Conservation (phyloP, 805 yeast species). For the Vanderwaltozyma verrucispora region DNA sequence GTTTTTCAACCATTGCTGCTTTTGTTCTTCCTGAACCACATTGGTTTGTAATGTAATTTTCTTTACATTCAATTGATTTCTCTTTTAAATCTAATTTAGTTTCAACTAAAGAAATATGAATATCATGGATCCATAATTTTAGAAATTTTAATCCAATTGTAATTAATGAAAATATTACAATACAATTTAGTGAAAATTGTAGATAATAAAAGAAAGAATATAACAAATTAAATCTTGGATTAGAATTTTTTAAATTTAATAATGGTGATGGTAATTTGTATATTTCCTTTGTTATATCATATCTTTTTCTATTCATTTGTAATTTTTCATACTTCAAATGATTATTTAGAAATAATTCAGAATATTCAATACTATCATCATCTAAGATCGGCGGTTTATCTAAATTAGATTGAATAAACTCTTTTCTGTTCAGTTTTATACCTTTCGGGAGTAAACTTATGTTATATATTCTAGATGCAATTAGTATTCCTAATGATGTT, state of each 20-base stretch:
- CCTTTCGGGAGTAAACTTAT: constrained; percentile 5
- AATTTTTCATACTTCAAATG: neutral
- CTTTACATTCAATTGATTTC: constrained; percentile 45
- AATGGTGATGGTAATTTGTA: constrained; percentile 1
- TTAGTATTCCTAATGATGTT: constrained; percentile 19
- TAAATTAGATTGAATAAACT: constrained; percentile 1
- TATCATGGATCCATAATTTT: neutral
- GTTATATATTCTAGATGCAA: constrained; percentile 17
- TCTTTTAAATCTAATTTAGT: constrained; percentile 33
- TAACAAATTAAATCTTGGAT: constrained; percentile 1
- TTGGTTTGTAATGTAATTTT: constrained; percentile 42
- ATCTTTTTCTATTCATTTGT: neutral
- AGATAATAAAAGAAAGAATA: neutral
- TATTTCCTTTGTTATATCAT: constrained; percentile 1
- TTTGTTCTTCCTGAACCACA: constrained; percentile 43
- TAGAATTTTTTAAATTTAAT: neutral
- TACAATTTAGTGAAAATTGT: neutral
- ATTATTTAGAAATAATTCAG: neutral
- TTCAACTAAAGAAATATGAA: neutral
- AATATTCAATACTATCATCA: neutral
- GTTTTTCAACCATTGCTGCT: constrained; percentile 47
- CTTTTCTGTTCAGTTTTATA: too few relatives aligned
- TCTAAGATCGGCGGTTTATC: constrained; percentile 1
- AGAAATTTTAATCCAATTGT: neutral
- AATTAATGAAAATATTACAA: neutral